A percentile compares a stretch with the other conserved stretches of the same genome.
These are phyloP conservation scores for Saururus chinensis DNA, from an alignment of 164 flowering plant genomes.

Conservation along the genomic window DNA sequence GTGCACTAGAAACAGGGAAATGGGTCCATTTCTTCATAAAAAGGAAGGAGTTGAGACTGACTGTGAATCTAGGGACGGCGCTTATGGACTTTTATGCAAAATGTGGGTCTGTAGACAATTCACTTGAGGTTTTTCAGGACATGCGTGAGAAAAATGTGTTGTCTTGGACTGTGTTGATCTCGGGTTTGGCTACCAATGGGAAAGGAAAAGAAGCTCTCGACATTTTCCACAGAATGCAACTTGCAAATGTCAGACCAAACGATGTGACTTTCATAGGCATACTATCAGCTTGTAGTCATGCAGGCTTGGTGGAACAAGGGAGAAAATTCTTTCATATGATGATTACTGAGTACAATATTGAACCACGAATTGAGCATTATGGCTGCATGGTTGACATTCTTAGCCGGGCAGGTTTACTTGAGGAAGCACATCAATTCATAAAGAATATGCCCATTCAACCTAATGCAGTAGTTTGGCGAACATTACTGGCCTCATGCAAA, in stretches of 20 bases:
- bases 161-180: constrained; percentile 38
- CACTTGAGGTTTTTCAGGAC: constrained; percentile 25
- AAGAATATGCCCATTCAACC: constrained; percentile 33
- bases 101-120: constrained; percentile 30
- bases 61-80: constrained; percentile 33
- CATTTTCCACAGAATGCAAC: constrained; percentile 20
- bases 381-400: constrained; percentile 47
- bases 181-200: constrained; percentile 31
- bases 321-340: constrained; percentile 22
- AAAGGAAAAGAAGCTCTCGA: constrained; percentile 28
- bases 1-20: constrained; percentile 36
- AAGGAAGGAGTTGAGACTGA: constrained; percentile 27
- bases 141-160: constrained; percentile 30
- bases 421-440: constrained; percentile 36
- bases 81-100: constrained; percentile 39
- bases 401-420: constrained; percentile 35
- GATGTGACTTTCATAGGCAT: constrained; percentile 36
- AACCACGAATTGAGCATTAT: constrained; percentile 39
- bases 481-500: constrained; percentile 34
- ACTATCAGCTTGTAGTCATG: constrained; percentile 44
- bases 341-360: constrained; percentile 30
- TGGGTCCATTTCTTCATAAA: constrained; percentile 35
- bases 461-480: constrained; percentile 36
- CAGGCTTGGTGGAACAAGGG: constrained; percentile 36
- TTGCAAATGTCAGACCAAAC: constrained; percentile 20